These are phyloP conservation scores for Penicillium sp. DNA, from an alignment of 2,329 filamentous ascomycete genomes.

Conservation along the genomic window DNA sequence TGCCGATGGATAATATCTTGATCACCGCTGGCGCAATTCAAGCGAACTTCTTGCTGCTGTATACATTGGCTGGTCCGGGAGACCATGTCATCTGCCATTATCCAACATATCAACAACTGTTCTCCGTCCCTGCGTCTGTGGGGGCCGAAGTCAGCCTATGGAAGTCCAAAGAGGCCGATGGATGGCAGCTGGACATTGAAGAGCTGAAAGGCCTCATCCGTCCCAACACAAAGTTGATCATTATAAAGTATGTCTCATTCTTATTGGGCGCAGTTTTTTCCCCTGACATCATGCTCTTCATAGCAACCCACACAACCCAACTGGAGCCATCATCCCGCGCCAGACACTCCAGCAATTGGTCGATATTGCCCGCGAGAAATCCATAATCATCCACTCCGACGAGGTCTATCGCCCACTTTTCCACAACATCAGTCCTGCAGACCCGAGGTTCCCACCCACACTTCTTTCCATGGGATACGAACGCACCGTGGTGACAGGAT, in stretches of 20 bases:
- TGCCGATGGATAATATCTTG: conserved; percentile 63
- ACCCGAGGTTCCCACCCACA: conserved; percentile 61
- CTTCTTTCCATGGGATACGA: conserved; percentile 69
- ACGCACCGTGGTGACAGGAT: conserved; percentile 70
- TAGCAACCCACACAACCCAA: conserved; percentile 71
- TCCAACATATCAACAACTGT: conserved; percentile 83
- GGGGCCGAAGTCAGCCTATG: conserved; percentile 76
- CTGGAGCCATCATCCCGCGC: conserved; percentile 64
- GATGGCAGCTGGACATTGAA: conserved; percentile 64
- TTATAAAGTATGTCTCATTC: conserved; percentile 51
- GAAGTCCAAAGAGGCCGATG: conserved; percentile 63
- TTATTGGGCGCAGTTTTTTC: neutral
- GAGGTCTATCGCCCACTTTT: conserved; percentile 85
- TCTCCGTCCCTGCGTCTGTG: conserved; percentile 67
- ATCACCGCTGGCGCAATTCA: conserved; percentile 79
- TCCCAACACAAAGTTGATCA: conserved; percentile 54
- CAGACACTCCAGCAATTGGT: conserved; percentile 60
- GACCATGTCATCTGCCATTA: conserved; percentile 86
- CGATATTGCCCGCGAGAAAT: conserved; percentile 58
- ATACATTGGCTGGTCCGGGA: conserved; percentile 67
- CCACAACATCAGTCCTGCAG: conserved; percentile 60
- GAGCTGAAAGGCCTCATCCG: conserved; percentile 63
- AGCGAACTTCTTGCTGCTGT: conserved; percentile 75
- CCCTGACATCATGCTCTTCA: neutral
- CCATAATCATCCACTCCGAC: conserved; percentile 68